Base-by-base conservation (phyloP, 129 eudicot species). In the Lonicera japonica region DNA sequence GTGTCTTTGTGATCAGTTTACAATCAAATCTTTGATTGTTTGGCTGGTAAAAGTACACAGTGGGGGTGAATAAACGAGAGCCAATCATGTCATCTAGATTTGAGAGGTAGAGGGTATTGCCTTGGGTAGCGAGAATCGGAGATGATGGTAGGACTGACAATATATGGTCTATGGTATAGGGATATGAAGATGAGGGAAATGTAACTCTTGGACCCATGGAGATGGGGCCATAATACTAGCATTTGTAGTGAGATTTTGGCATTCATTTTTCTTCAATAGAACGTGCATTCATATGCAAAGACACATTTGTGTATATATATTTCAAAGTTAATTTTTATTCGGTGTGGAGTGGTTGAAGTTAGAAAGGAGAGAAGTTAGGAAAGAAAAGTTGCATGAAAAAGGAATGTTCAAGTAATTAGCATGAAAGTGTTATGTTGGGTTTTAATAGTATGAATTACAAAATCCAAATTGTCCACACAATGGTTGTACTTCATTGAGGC, bases 11-110 rank as follows among this genome's bases (percentile, higher is more conserved):
- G 6, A 86, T 69, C 2, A 69, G 63, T 47, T 68, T 39, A 22
- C 24, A 24, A 7, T 61, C 51, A 21, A 73, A 69, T 39, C 56
- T 36, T 11, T 10, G 48, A 8, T 41, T 38, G 15, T 70, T 67
- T 15, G 79, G 68, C 67, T 55, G 68, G 79, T 88, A 88, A 25
- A 94, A 94, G 59, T 88, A 84, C 14, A 92, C 67, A 0, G 96
- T 92, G 21, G 96, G 96, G 59, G 96, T 92, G 75, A 92, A 88
- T 74, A 80, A 89, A 0, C 96, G 89, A 18, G 83, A 78, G 19
- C 96, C 96, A 9, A 92, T 73, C 71, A 92, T 83, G 68, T 88
- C 99, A 58, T 94, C 99, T 11, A 94, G 86, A 78, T 94, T 94
- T 5, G 99, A 94, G 75, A 92, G 99, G 74, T 85, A 83, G 64